Evolutionary conservation across 805 yeast species (phyloP).

Genomic region (Yarrowia deformans): DNA sequence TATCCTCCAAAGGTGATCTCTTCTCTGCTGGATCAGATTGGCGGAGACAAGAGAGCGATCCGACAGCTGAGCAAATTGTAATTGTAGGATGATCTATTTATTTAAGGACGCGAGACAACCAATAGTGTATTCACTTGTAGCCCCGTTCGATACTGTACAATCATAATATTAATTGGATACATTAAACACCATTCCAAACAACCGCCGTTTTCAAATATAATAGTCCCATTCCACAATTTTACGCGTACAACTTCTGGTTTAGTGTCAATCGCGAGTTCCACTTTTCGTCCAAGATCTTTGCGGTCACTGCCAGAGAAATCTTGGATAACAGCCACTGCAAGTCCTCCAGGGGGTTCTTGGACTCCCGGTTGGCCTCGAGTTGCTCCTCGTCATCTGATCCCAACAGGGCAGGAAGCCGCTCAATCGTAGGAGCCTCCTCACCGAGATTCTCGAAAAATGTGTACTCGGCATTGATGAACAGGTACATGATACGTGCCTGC

Average conservation of each 20-base stretch:
- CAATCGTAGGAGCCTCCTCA: neutral
- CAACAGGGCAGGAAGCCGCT: slow-evolving; percentile 23
- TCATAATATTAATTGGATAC: neutral
- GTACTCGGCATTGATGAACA: slow-evolving; percentile 28
- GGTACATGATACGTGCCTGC: slow-evolving; percentile 14
- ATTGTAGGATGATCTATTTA: slow-evolving; percentile 13
- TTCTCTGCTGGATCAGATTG: slow-evolving; percentile 29
- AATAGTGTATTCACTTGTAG: neutral
- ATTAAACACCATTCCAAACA: neutral
- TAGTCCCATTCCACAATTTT: neutral
- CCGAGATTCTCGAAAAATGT: slow-evolving; percentile 21
- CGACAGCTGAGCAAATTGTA: slow-evolving; percentile 8
- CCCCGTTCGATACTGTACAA: neutral
- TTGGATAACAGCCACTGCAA: slow-evolving; percentile 24
- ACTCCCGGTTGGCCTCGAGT: neutral
- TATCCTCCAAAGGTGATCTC: slow-evolving; percentile 9
- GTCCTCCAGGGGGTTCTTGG: slow-evolving; percentile 19
- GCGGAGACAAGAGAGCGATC: slow-evolving; percentile 12
- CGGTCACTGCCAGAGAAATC: slow-evolving; percentile 19
- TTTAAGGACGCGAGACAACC: neutral
- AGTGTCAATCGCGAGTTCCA: slow-evolving; percentile 35
- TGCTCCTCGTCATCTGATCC: slow-evolving; percentile 14
- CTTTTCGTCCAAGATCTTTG: slow-evolving; percentile 25
- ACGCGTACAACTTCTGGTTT: slow-evolving; percentile 25
- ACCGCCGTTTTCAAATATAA: neutral